Evolutionary conservation across 192 early-diverging fungal genomes (phyloP).

Genomic region (Rhizophagus sp.): DNA sequence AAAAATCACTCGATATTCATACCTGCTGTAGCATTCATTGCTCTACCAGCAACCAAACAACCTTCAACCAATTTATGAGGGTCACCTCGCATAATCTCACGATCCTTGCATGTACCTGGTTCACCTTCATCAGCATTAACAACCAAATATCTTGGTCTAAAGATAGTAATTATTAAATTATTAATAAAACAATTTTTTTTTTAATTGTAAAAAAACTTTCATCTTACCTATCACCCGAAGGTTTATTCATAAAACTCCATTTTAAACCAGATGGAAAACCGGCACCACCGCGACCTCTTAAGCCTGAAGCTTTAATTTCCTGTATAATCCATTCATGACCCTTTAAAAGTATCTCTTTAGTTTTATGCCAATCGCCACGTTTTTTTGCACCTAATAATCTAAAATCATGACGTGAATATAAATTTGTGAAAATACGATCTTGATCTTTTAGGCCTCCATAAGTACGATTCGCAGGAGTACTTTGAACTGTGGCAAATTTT

Average conservation of each 20-base stretch:
- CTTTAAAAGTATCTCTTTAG: slow-evolving; percentile 96
- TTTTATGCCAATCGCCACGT: slow-evolving; percentile 99
- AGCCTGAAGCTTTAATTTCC: slow-evolving; percentile 94
- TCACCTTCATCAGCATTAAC: slow-evolving; percentile 99
- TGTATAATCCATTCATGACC: slow-evolving; percentile 97
- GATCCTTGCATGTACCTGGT: slow-evolving; percentile 98
- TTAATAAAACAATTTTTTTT: background rate
- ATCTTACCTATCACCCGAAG: slow-evolving; percentile 67
- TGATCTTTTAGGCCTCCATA: slow-evolving; percentile 81
- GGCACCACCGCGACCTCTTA: slow-evolving; percentile 94
- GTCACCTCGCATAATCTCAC: slow-evolving; percentile 92
- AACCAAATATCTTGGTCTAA: slow-evolving; percentile 89
- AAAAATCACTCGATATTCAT: background rate
- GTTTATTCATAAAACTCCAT: slow-evolving; percentile 99
- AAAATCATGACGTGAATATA: slow-evolving; percentile 93
- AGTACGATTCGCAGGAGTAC: slow-evolving; percentile 41
- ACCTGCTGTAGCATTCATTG: slow-evolving; percentile 94
- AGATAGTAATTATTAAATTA: background rate
- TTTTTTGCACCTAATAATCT: slow-evolving; percentile 85
- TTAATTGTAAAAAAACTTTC: background rate
- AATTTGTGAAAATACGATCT: slow-evolving; percentile 98
- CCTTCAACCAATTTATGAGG: slow-evolving; percentile 96
- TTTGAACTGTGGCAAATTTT: slow-evolving; percentile 26
- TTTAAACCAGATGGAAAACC: slow-evolving; percentile 98
- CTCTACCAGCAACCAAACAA: slow-evolving; percentile 91